Base-by-base conservation (phyloP, 2,329 filamentous ascomycete species). In the Pseudopyricularia javanii region DNA sequence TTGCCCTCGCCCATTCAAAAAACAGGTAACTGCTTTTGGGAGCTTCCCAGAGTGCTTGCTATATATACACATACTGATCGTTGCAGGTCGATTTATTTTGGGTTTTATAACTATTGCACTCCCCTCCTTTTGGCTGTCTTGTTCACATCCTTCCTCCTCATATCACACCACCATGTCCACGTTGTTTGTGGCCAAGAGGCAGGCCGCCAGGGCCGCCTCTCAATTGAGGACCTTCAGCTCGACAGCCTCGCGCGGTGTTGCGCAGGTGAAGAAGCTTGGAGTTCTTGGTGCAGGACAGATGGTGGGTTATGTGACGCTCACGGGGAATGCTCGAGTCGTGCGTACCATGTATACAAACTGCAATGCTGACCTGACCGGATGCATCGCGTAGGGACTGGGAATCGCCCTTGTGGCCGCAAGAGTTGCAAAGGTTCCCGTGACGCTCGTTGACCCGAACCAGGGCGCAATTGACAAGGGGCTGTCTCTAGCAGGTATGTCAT, bases 271-370 rank as follows among this genome's bases (percentile, higher is more conserved):
- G 73, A 85, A 80, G 59, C 73, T 98, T 43, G 93, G 91, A 63
- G 91, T 98, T 50, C 78, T 98, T 63, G 93, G 93, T 59, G 91
- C 91, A 52, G 93, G 93, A 28, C 93, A 97, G 68, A 96, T 97
- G 91, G 91, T 95, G 70, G 64, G 76, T 66, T 47, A 6, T 37
- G 5, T 12, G 12, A 4, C 4, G 9, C 28, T 30, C 28, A 4
- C 28, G 28, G 9, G 4, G 28, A 9, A 30, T n/a, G n/a, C n/a
- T n/a, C n/a, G n/a, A n/a, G n/a, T n/a, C n/a, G n/a, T n/a, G n/a
- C n/a, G n/a, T n/a, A n/a, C n/a, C n/a, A n/a, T n/a, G n/a, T n/a
- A n/a, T n/a, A n/a, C n/a, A n/a, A n/a, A n/a, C 22, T 22, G 37
- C 7, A 43, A 45, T 45, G 24, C 22, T 45, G 40, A 45, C 11